These are phyloP conservation scores for Xylaria acuta DNA, from an alignment of 495 filamentous ascomycete species.

Conservation along the genomic window DNA sequence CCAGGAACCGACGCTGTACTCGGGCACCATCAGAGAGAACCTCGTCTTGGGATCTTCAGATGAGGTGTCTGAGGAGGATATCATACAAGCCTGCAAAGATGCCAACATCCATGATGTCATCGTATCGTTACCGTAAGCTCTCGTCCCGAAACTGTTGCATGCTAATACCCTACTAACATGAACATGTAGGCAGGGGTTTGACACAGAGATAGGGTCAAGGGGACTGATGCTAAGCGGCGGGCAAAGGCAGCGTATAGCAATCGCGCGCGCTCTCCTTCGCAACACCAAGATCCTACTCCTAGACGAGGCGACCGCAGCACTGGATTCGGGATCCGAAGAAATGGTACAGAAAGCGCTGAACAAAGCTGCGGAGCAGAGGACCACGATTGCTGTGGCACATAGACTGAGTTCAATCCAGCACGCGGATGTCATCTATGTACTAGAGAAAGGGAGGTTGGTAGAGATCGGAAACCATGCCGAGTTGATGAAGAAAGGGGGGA, in stretches of 20 bases:
- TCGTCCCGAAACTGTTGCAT: neutral
- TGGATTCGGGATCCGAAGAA: constrained; percentile 76
- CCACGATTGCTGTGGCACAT: constrained; percentile 64
- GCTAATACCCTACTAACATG: neutral
- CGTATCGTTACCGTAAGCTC: constrained; percentile 53
- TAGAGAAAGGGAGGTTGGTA: constrained; percentile 57
- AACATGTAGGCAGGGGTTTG: neutral
- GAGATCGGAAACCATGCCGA: constrained; percentile 60
- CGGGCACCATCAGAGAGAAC: constrained; percentile 66
- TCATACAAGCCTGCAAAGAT: constrained; percentile 61
- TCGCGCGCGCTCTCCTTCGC: constrained; percentile 77
- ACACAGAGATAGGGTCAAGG: neutral
- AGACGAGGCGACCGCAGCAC: constrained; percentile 79
- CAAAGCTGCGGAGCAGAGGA: constrained; percentile 63
- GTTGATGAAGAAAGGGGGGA: constrained; percentile 52
- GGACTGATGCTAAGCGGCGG: constrained; percentile 67
- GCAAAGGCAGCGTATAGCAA: constrained; percentile 77
- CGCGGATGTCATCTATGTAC: constrained; percentile 62
- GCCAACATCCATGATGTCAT: constrained; percentile 71
- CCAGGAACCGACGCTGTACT: constrained; percentile 65
- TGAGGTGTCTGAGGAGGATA: constrained; percentile 54
- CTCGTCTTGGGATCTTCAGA: constrained; percentile 57
- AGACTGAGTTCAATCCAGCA: constrained; percentile 59
- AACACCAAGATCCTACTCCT: constrained; percentile 73
- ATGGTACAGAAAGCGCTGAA: constrained; percentile 74